Percentiles rank a stretch among this genome's conserved stretches.
These are phyloP conservation scores for Cordyceps fumosorosea DNA, from an alignment of 2,329 filamentous ascomycete genomes.

Conservation along the genomic window DNA sequence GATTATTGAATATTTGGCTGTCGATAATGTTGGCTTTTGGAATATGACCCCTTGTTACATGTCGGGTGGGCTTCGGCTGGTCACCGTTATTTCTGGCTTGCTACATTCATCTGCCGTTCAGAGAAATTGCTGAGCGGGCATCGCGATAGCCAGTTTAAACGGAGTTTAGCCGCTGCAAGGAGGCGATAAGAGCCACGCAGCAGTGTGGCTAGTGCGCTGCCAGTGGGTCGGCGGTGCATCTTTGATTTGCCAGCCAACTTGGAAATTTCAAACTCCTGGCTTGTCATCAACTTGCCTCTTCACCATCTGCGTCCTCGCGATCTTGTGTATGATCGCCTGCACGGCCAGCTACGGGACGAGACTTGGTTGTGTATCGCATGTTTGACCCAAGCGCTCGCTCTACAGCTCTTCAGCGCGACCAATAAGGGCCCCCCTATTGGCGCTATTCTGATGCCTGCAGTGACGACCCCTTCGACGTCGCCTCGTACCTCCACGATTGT, in stretches of 20 bases:
- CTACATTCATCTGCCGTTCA: slow-evolving; percentile 15
- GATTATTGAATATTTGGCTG: background rate
- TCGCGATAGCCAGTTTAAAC: slow-evolving; percentile 16
- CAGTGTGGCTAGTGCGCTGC: slow-evolving; percentile 27
- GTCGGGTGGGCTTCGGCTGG: slow-evolving; percentile 1
- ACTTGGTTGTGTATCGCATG: slow-evolving; percentile 28
- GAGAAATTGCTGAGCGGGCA: slow-evolving; percentile 25
- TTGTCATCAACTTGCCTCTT: slow-evolving; percentile 28
- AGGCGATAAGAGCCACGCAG: slow-evolving; percentile 26
- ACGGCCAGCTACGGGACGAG: slow-evolving; percentile 27
- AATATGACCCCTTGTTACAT: background rate
- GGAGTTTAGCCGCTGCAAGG: slow-evolving; percentile 27
- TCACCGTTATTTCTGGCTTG: background rate
- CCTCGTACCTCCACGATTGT: slow-evolving; percentile 73
- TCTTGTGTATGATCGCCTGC: slow-evolving; percentile 30
- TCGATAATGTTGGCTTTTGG: background rate
- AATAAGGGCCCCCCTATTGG: slow-evolving; percentile 16
- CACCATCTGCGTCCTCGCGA: slow-evolving; percentile 25
- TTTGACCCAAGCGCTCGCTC: slow-evolving; percentile 22
- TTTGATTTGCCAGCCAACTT: slow-evolving; percentile 36
- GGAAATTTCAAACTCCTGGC: slow-evolving; percentile 39
- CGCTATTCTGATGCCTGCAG: slow-evolving; percentile 73
- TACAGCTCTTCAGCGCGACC: slow-evolving; percentile 25
- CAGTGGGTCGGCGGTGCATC: slow-evolving; percentile 28
- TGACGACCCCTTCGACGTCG: slow-evolving; percentile 62